Base-by-base conservation (phyloP, 164 flowering plant genomes). In the Magnolia changhungtana region DNA sequence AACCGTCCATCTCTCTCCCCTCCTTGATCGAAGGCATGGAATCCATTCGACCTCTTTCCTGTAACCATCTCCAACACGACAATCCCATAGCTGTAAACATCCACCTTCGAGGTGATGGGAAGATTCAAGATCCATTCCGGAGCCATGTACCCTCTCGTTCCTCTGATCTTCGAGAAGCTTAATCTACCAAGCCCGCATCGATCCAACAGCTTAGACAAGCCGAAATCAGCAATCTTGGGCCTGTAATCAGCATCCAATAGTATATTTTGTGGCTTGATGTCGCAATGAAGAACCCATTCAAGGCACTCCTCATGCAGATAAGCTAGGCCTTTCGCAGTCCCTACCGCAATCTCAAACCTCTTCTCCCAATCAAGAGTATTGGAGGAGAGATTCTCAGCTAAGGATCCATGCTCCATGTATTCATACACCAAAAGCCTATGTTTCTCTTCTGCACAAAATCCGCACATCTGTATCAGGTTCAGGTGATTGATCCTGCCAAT, bases 71-170 rank as follows among this genome's bases (percentile, higher is more conserved):
- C 87, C 31, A 85, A 37, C 23, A 85, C 23, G 0, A 87, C 87
- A 69, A 87, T 76, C 23, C 89, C 89, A 72, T 77, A 87, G 73
- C 89, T 85, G n/a, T 83, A 87, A 7, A 85, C 89, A 80, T 87
- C 89, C 5, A 79, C 82, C 72, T 83, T 87, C 0, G 84, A 76
- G 0, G 87, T 82, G 8, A 87, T 85, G 0, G 84, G 80, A 0
- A 76, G 82, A 71, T 75, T 81, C 13, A 74, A 69, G 21, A 81
- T 69, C 89, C 87, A 87, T 64, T 87, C 89, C 0, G 87, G 89
- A 6, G 89, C 87, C 82, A 87, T 83, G 66, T 87, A 87, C 0
- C 87, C 89, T 27, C 84, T 77, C 0, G 86, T 87, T 21, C 87
- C 87, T 74, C 89, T 75, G 19, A 85, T 67, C 50, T 58, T 72